These are phyloP conservation scores for Larix sibirica DNA, from an alignment of 83 land plant species.

Conservation along the genomic window DNA sequence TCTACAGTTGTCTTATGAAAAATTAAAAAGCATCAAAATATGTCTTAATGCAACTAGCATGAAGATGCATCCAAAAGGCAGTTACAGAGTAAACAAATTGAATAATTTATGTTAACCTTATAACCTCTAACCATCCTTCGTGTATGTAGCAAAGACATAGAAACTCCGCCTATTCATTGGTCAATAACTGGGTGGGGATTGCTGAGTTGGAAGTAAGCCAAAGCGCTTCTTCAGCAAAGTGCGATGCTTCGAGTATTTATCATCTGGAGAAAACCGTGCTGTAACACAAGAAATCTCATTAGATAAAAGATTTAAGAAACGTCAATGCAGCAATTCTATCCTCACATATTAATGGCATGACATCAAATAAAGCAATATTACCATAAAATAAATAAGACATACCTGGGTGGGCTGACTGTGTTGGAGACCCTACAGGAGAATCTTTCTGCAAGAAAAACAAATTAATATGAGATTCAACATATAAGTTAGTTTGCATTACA, in stretches of 20 bases:
- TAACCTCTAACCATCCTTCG: no score
- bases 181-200: slow-evolving; percentile 66
- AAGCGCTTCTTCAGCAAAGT: slow-evolving; percentile 86
- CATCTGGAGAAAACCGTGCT: slow-evolving; percentile 97
- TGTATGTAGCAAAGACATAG: no score
- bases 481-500: no score
- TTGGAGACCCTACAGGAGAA: slow-evolving; percentile 60
- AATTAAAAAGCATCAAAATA: no score
- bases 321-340: not conserved
- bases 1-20: no score
- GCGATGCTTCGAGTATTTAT: slow-evolving; percentile 87
- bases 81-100: no score
- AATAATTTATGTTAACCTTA: no score
- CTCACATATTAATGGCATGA: not conserved
- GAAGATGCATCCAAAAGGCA: no score
- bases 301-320: not conserved
- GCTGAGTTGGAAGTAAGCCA: slow-evolving; percentile 82
- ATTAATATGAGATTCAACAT: no score
- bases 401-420: slow-evolving; percentile 96
- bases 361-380: not conserved
- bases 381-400: not conserved
- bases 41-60: no score
- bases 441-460: slow-evolving; percentile 69
- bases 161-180: no score
- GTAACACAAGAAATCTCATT: slow-evolving; percentile 22